Conservation (phyloP, 2,329 filamentous ascomycete genomes). For the Triangularia setosa region DNA sequence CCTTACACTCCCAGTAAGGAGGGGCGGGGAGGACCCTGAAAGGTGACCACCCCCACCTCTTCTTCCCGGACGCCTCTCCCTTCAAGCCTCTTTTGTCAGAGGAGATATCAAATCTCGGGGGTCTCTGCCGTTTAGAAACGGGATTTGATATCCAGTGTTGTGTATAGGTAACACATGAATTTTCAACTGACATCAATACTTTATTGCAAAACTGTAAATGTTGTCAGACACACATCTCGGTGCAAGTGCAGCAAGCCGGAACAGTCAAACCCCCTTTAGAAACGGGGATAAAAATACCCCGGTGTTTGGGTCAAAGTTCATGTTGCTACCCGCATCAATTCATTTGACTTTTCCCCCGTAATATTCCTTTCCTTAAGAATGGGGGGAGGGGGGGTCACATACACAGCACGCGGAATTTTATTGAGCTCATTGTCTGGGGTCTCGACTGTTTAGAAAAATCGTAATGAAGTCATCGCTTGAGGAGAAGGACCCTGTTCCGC, state of each 20-base stretch:
- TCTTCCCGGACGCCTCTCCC: no score
- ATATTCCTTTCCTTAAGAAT: not conserved
- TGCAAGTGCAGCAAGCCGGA: slow-evolving; percentile 4
- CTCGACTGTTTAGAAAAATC: no score
- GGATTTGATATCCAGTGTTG: no score
- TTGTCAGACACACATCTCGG: not conserved
- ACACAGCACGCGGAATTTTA: no score
- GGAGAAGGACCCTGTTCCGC: not conserved
- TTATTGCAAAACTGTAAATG: not conserved
- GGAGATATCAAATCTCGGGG: not conserved
- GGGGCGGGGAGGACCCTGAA: not conserved
- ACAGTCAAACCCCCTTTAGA: not conserved
- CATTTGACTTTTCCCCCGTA: not conserved
- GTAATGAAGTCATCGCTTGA: not conserved
- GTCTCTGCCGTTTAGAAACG: not conserved
- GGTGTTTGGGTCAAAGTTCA: not conserved
- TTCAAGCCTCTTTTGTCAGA: not conserved
- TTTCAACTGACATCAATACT: slow-evolving; percentile 10
- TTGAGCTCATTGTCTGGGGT: no score
- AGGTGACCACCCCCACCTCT: not conserved
- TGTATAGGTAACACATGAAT: no score
- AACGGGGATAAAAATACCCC: not conserved
- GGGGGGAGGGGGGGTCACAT: not conserved
- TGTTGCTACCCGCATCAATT: not conserved
- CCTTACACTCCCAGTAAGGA: not conserved